Percentiles rank a stretch among this genome's conserved stretches.
These are phyloP conservation scores for Leccinum obscurum DNA, from an alignment of 768 basidiomycete genomes.

Conservation along the genomic window DNA sequence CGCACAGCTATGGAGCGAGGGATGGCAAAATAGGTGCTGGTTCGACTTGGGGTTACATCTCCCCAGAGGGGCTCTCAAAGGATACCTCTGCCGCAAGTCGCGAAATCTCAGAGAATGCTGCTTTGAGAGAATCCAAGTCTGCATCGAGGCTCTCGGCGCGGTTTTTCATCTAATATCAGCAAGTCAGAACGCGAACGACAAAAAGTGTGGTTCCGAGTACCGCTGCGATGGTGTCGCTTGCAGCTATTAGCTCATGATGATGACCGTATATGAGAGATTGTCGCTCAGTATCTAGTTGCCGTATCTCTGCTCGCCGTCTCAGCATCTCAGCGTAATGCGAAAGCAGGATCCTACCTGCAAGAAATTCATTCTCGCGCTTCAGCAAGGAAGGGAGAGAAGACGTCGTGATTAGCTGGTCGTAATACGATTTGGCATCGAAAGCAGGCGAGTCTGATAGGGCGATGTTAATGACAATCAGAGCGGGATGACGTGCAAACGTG, in stretches of 20 bases:
- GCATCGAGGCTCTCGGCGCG: slow-evolving; percentile 83
- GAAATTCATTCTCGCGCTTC: slow-evolving; percentile 79
- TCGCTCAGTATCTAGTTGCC: slow-evolving; percentile 82
- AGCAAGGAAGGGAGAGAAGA: slow-evolving; percentile 71
- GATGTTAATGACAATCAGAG: slow-evolving; percentile 4
- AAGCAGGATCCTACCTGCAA: slow-evolving; percentile 49
- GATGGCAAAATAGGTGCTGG: neutral
- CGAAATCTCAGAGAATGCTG: slow-evolving; percentile 85
- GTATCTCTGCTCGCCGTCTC: slow-evolving; percentile 59
- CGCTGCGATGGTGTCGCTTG: slow-evolving; percentile 86
- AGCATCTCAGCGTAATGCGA: slow-evolving; percentile 1
- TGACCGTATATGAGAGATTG: slow-evolving; percentile 94
- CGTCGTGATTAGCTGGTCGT: slow-evolving; percentile 83
- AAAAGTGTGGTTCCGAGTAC: slow-evolving; percentile 42
- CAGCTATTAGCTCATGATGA: slow-evolving; percentile 92
- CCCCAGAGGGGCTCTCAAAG: slow-evolving; percentile 37
- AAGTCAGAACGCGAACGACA: slow-evolving; percentile 2
- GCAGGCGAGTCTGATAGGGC: slow-evolving; percentile 63
- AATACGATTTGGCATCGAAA: slow-evolving; percentile 83
- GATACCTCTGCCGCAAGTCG: slow-evolving; percentile 70
- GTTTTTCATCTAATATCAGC: slow-evolving; percentile 71
- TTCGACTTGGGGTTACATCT: slow-evolving; percentile 1
- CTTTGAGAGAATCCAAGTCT: slow-evolving; percentile 78
- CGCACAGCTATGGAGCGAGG: neutral
- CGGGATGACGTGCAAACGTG: slow-evolving; percentile 29